Evolutionary conservation across 352 stramenopile species (phyloP).

Genomic region (Globisporangium heterothallicum): DNA sequence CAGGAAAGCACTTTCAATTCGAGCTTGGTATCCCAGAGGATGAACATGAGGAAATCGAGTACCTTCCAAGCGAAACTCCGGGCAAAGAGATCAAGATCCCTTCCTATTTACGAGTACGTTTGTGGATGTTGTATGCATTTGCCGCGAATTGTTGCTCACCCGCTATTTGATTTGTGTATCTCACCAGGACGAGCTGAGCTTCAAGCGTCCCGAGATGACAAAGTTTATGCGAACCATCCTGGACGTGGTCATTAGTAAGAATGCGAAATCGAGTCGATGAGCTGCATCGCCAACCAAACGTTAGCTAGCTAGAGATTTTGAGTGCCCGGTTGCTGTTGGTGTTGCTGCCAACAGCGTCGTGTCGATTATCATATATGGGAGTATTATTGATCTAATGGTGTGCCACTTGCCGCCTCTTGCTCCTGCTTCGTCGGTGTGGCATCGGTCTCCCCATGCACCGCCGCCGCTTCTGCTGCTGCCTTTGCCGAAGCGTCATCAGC

Average conservation of each 20-base stretch:
- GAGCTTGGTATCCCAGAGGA: slow-evolving; percentile 65
- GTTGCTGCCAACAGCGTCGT: background rate
- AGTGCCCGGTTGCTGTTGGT: slow-evolving; percentile 4
- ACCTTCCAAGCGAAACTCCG: slow-evolving; percentile 57
- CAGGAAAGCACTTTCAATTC: slow-evolving; percentile 66
- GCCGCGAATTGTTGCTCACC: slow-evolving; percentile 1
- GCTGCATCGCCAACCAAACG: background rate
- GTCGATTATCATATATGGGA: slow-evolving; percentile 10
- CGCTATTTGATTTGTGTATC: background rate
- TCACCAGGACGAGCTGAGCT: slow-evolving; percentile 69
- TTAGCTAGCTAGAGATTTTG: slow-evolving; percentile 15
- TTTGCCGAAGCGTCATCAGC: background rate
- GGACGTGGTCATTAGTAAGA: slow-evolving; percentile 78
- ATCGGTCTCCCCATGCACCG: background rate
- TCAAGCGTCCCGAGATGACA: slow-evolving; percentile 74
- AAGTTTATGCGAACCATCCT: slow-evolving; percentile 81
- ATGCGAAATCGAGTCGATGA: slow-evolving; percentile 18
- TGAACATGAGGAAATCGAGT: slow-evolving; percentile 72
- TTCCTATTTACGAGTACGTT: slow-evolving; percentile 69
- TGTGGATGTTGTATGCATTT: no score
- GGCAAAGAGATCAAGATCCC: slow-evolving; percentile 48
- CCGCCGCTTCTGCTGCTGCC: background rate
- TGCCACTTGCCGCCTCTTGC: background rate
- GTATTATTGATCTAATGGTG: slow-evolving; percentile 7
- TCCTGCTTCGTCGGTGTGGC: slow-evolving; percentile 1